These are phyloP conservation scores for Suhomyces kilbournensis DNA, from an alignment of 805 yeast species.

Conservation along the genomic window DNA sequence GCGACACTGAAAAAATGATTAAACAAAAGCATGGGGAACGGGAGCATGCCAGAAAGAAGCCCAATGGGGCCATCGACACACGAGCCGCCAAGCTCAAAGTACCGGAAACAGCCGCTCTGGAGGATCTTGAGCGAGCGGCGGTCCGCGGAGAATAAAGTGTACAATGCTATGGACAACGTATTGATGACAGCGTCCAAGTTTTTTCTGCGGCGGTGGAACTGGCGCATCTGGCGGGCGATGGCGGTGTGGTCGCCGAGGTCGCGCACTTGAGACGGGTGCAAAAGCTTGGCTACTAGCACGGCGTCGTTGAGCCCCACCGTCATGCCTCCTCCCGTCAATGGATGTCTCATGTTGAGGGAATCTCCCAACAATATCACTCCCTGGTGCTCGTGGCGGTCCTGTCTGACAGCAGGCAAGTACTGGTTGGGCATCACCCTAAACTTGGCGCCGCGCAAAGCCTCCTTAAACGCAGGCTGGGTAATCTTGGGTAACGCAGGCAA, in stretches of 20 bases:
- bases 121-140: conserved; percentile 58
- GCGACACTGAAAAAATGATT: conserved; percentile 91
- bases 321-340: conserved; percentile 99
- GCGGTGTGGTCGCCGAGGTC: conserved; percentile 56
- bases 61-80: conserved; percentile 78
- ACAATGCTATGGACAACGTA: conserved; percentile 86
- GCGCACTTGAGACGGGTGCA: conserved; percentile 52
- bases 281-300: conserved; percentile 58
- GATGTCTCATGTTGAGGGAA: conserved; percentile 96
- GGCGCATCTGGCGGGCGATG: conserved; percentile 54
- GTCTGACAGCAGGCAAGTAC: conserved; percentile 73
- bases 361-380: conserved; percentile 89
- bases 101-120: conserved; percentile 85
- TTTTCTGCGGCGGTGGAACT: conserved; percentile 79
- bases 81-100: conserved; percentile 81
- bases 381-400: conserved; percentile 47
- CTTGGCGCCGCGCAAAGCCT: conserved; percentile 54
- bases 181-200: conserved; percentile 79
- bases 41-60: conserved; percentile 76
- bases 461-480: conserved; percentile 63
- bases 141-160: conserved; percentile 87
- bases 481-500: conserved; percentile 65
- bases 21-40: conserved; percentile 70
- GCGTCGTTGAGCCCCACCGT: conserved; percentile 93
- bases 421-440: conserved; percentile 93